Conservation (phyloP, 1,284 basidiomycete species). For the Entoloma clypeatum region DNA sequence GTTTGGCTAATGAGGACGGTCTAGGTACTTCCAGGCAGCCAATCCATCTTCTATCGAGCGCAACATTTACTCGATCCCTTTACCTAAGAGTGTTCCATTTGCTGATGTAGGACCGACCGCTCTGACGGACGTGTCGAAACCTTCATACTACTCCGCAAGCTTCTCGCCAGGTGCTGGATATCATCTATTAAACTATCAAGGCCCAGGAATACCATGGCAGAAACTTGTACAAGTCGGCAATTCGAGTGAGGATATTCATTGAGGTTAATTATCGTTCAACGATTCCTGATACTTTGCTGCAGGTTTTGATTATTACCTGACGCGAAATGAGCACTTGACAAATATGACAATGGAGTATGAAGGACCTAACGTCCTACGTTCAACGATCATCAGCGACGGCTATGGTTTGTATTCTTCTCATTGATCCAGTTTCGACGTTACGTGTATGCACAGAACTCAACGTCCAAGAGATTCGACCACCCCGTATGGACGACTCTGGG, state of each 20-base stretch:
- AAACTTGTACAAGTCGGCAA: constrained; percentile 67
- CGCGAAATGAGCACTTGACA: constrained; percentile 64
- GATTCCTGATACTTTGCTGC: constrained; percentile 5
- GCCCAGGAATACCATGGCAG: constrained; percentile 87
- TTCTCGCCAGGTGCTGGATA: constrained; percentile 86
- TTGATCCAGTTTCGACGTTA: constrained; percentile 2
- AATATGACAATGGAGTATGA: constrained; percentile 74
- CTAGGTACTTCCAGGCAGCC: constrained; percentile 86
- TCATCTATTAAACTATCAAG: constrained; percentile 78
- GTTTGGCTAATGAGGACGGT: constrained; percentile 8
- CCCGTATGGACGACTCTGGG: constrained; percentile 88
- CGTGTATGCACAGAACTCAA: constrained; percentile 65
- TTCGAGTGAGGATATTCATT: constrained; percentile 41
- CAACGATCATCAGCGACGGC: constrained; percentile 75
- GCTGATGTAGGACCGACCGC: constrained; percentile 42
- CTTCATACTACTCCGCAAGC: constrained; percentile 61
- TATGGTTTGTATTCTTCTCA: constrained; percentile 49
- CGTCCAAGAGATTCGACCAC: constrained; percentile 86
- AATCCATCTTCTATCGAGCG: constrained; percentile 80
- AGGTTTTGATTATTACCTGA: constrained; percentile 65
- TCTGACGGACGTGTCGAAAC: constrained; percentile 63
- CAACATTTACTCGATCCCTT: constrained; percentile 74
- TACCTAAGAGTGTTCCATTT: constrained; percentile 44
- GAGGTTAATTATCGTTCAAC: neutral
- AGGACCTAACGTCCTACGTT: constrained; percentile 64